phyloP scores from a whole-genome alignment of 495 filamentous ascomycete genomes.

The Rhizodiscina lignyota region DNA sequence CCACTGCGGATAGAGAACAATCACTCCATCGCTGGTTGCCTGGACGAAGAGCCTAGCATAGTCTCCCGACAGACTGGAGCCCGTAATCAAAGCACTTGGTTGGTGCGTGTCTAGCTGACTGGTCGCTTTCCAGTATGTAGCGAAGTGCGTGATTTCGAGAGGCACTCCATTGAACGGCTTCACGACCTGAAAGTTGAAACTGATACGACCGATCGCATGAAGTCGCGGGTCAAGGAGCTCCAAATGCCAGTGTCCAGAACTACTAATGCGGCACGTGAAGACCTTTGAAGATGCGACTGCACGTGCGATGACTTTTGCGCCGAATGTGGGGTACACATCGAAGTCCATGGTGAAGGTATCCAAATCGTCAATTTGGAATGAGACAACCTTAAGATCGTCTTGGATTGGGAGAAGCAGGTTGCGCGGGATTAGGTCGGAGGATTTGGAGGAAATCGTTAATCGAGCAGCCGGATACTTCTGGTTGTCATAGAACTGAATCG shows the following conservation, averaged over 20 bases:
- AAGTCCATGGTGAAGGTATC: constrained; percentile 91
- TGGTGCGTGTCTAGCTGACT: constrained; percentile 55
- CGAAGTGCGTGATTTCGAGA: constrained; percentile 91
- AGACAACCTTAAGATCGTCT: constrained; percentile 79
- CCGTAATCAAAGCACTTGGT: constrained; percentile 75
- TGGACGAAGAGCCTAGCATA: constrained; percentile 87
- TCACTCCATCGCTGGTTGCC: constrained; percentile 68
- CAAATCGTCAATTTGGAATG: constrained; percentile 88
- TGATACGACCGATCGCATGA: constrained; percentile 85
- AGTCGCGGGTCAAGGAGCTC: constrained; percentile 86
- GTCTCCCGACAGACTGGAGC: constrained; percentile 84
- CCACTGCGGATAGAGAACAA: constrained; percentile 74
- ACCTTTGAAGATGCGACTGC: constrained; percentile 77
- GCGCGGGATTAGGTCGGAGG: constrained; percentile 87
- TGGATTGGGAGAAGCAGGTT: constrained; percentile 91
- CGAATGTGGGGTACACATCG: constrained; percentile 94
- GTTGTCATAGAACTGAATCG: constrained; percentile 82
- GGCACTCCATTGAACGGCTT: constrained; percentile 91
- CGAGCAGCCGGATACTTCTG: constrained; percentile 90
- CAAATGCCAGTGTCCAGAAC: constrained; percentile 65
- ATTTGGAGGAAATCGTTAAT: constrained; percentile 88
- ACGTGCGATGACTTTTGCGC: constrained; percentile 90
- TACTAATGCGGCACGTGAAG: constrained; percentile 56
- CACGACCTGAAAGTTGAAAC: constrained; percentile 87
- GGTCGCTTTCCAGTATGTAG: constrained; percentile 98